Evolutionary conservation across 192 early-diverging fungal species (phyloP).

Genomic region (Mortierella claussenii): DNA sequence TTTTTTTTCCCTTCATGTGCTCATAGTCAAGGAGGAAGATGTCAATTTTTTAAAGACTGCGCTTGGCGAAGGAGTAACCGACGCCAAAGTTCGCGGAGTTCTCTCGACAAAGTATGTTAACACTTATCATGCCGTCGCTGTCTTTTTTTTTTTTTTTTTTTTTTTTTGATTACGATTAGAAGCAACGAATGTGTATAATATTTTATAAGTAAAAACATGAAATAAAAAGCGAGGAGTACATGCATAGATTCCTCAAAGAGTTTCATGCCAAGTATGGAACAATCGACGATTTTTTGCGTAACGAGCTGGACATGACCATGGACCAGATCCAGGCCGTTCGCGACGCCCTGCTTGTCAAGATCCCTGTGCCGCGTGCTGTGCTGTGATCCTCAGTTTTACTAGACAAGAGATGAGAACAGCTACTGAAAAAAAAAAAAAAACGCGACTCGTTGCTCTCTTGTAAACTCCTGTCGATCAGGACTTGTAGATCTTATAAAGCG

Average conservation of each 20-base stretch:
- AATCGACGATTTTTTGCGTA: conserved; percentile 56
- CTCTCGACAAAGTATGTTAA: conserved; percentile 38
- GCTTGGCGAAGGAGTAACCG: conserved; percentile 24
- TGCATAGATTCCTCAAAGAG: conserved; percentile 47
- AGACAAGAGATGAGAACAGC: too few relatives aligned
- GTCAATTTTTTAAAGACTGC: conserved; percentile 41
- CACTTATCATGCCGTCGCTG: too few relatives aligned
- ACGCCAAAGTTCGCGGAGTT: conserved; percentile 35
- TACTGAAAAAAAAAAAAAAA: too few relatives aligned
- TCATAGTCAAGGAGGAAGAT: conserved; percentile 46
- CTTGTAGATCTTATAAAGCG: conserved; percentile 19
- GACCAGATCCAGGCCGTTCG: conserved; percentile 53
- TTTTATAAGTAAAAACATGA: not conserved
- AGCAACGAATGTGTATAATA: not conserved
- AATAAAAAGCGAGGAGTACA: conserved; percentile 31
- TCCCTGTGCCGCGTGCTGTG: conserved; percentile 45
- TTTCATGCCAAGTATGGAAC: conserved; percentile 61
- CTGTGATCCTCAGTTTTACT: conserved; percentile 7
- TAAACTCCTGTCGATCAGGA: not conserved
- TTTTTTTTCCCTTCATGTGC: not conserved
- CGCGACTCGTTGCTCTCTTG: not conserved
- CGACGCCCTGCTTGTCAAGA: conserved; percentile 55
- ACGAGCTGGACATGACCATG: conserved; percentile 51
- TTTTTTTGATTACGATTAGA: not conserved
- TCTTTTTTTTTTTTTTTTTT: not conserved